A percentile compares a stretch with the other conserved stretches of the same genome.
These are phyloP conservation scores for Zea mays DNA, from an alignment of 176 grass and related monocot genomes.

Conservation along the genomic window DNA sequence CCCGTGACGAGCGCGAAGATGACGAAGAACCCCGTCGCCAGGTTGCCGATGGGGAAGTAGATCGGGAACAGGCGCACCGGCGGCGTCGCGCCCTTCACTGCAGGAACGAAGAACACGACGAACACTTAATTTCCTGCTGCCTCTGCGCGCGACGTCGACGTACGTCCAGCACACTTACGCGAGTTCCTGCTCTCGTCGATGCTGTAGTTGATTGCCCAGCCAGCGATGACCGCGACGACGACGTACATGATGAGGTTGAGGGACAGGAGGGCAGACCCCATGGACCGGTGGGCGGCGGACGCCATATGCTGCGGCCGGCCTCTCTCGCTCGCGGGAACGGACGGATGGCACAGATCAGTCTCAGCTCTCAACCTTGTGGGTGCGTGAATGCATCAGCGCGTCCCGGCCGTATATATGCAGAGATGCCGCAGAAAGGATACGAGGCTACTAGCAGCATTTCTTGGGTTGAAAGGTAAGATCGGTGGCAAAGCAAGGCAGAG, in stretches of 20 bases:
- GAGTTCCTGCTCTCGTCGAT: constrained; percentile 63
- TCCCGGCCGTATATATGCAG: background rate
- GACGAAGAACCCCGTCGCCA: constrained; percentile 91
- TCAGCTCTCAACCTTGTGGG: background rate
- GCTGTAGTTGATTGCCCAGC: constrained; percentile 91
- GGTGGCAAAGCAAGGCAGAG: background rate
- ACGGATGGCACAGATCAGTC: too few species aligned
- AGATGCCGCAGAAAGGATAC: background rate
- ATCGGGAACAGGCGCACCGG: constrained; percentile 82
- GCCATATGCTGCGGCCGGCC: constrained; percentile 60
- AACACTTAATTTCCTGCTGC: too few species aligned
- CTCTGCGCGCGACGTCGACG: too few species aligned
- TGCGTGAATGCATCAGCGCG: background rate
- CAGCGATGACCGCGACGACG: constrained; percentile 63
- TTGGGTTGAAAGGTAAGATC: background rate
- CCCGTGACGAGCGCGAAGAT: constrained; percentile 77
- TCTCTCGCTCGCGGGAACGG: background rate
- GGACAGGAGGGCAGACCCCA: constrained; percentile 62
- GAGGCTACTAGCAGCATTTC: background rate
- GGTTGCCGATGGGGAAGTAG: constrained; percentile 95
- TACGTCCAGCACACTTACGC: background rate
- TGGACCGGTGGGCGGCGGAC: constrained; percentile 12
- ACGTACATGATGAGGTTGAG: constrained; percentile 88
- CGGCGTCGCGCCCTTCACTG: constrained; percentile 48
- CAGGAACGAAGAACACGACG: background rate